Evolutionary conservation across 129 eudicot genomes (phyloP).

Genomic region (Centrapalus pauciflorus): DNA sequence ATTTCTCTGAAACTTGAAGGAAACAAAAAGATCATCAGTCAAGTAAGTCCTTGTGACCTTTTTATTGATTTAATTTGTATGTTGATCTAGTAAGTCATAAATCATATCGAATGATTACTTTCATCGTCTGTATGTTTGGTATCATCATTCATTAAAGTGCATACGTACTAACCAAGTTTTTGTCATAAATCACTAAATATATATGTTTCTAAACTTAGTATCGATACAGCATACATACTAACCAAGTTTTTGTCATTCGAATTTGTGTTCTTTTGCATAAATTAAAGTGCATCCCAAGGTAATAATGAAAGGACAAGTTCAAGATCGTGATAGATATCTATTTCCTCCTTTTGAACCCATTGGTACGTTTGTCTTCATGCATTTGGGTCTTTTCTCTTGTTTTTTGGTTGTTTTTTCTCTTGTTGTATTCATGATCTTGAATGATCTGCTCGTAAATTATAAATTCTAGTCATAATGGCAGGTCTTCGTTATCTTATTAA

Average conservation of each 20-base stretch:
- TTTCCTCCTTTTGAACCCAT: not conserved
- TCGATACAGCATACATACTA: too few relatives aligned
- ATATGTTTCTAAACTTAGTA: not conserved
- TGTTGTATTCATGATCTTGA: not conserved
- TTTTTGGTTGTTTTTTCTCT: not conserved
- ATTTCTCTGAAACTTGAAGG: not conserved
- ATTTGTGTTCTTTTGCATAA: not conserved
- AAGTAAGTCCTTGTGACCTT: constrained; percentile 19
- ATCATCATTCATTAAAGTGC: too few relatives aligned
- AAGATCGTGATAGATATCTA: constrained; percentile 3
- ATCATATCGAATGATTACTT: not conserved
- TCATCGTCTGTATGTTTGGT: too few relatives aligned
- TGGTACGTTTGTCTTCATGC: constrained; percentile 5
- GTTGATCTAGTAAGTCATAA: not conserved
- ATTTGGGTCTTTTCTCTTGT: not conserved
- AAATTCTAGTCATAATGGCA: not conserved
- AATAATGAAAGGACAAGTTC: not conserved
- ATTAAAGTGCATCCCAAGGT: constrained; percentile 7
- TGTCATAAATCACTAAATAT: not conserved
- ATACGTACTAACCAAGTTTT: too few relatives aligned
- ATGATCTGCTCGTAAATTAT: not conserved
- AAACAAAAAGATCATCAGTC: not conserved
- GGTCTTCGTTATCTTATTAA: constrained; percentile 22
- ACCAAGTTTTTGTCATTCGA: not conserved
- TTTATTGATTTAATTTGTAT: not conserved